Evolutionary conservation across 2,329 filamentous ascomycete genomes (phyloP).

Genomic region (Colletotrichum sp.): DNA sequence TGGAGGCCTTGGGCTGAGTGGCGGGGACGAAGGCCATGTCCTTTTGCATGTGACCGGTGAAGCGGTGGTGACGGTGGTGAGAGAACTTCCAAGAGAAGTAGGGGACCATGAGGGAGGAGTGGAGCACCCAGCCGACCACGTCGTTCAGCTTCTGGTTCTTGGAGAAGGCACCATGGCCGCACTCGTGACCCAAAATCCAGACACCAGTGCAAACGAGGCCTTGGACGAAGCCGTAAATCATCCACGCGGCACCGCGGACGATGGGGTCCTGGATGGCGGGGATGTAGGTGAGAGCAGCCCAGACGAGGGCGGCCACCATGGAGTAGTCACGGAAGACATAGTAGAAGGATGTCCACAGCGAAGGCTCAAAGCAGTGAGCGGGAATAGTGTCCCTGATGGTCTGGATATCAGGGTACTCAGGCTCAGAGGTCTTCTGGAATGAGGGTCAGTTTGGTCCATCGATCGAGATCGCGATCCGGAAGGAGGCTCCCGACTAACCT

Average conservation of each 20-base stretch:
- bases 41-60: conserved; percentile 70
- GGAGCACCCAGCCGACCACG: conserved; percentile 65
- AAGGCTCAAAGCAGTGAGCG: conserved; percentile 64
- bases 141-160: conserved; percentile 61
- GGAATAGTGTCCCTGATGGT: conserved; percentile 60
- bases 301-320: conserved; percentile 53
- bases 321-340: conserved; percentile 63
- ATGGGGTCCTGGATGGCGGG: conserved; percentile 48
- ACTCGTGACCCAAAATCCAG: conserved; percentile 76
- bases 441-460: background rate
- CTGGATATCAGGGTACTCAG: conserved; percentile 50
- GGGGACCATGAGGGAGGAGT: conserved; percentile 70
- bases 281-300: conserved; percentile 58
- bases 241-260: conserved; percentile 56
- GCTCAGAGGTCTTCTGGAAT: conserved; percentile 9
- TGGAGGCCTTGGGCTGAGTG: conserved; percentile 41
- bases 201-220: conserved; percentile 71
- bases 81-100: conserved; percentile 78
- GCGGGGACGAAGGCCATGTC: conserved; percentile 69
- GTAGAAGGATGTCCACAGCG: conserved; percentile 52
- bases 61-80: conserved; percentile 73
- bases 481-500: conserved; percentile 1
- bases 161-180: conserved; percentile 74
- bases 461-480: background rate
- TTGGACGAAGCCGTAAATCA: conserved; percentile 66